Evolutionary conservation across 805 yeast species (phyloP).

Genomic region (Metschnikowia lochheadii): DNA sequence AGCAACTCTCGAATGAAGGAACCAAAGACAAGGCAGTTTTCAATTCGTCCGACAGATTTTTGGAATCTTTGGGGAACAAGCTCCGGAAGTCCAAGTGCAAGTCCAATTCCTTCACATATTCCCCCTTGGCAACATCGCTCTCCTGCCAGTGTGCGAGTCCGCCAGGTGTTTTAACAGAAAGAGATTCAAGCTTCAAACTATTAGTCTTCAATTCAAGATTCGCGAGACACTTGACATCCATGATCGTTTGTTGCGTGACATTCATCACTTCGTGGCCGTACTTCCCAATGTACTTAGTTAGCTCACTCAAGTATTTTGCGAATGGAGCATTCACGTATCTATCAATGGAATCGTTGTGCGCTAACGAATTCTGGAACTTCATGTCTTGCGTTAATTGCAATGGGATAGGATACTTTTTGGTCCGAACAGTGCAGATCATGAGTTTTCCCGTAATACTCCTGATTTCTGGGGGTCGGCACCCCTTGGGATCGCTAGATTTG

Average conservation of each 20-base stretch:
- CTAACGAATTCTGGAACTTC: constrained; percentile 12
- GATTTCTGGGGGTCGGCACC: constrained; percentile 14
- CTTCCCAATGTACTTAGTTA: constrained; percentile 14
- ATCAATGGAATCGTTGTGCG: constrained; percentile 20
- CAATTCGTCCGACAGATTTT: constrained; percentile 12
- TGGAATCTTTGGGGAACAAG: constrained; percentile 10
- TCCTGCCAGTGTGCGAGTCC: constrained; percentile 14
- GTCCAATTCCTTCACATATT: constrained; percentile 5
- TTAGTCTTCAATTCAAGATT: constrained; percentile 21
- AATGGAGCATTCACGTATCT: constrained; percentile 21
- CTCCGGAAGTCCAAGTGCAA: constrained; percentile 12
- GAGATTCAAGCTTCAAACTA: constrained; percentile 16
- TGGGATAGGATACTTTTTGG: constrained; percentile 27
- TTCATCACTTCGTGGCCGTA: constrained; percentile 19
- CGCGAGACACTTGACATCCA: constrained; percentile 27
- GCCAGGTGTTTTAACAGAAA: constrained; percentile 7
- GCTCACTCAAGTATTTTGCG: constrained; percentile 17
- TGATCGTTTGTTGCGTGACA: constrained; percentile 18
- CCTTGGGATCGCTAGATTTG: constrained; percentile 7
- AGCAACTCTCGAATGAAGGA: constrained; percentile 28
- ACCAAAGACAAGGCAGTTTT: constrained; percentile 20
- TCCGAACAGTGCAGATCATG: constrained; percentile 19
- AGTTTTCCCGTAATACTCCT: constrained; percentile 13
- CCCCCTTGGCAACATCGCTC: background rate
- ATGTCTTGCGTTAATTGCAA: constrained; percentile 15